phyloP scores from a whole-genome alignment of 2,329 filamentous ascomycete genomes.

The Thermothelomyces thermophilus region DNA sequence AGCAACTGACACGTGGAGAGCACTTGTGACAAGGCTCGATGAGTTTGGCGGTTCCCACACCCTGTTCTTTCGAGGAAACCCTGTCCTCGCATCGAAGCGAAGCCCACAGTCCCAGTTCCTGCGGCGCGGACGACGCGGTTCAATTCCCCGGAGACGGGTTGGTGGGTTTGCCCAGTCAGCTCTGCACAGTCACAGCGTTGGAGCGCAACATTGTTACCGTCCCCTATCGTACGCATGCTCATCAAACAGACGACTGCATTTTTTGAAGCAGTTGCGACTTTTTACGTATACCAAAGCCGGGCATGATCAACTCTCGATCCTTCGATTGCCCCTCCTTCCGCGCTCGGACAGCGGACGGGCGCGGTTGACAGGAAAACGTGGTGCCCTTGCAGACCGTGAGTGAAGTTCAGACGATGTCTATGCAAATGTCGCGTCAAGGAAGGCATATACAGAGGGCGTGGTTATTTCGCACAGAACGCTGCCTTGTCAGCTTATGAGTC shows the following conservation, averaged over 20 bases:
- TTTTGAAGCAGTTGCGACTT: neutral
- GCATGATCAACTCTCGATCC: neutral
- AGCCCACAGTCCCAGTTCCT: slow-evolving; percentile 9
- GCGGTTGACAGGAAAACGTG: slow-evolving; percentile 9
- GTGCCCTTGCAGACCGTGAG: slow-evolving; percentile 9
- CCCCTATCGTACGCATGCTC: slow-evolving; percentile 6
- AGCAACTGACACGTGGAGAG: neutral
- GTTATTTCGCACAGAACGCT: too few species aligned
- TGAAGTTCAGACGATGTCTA: neutral
- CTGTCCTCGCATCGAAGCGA: slow-evolving; percentile 20
- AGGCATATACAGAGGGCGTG: too few species aligned
- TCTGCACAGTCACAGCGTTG: too few species aligned
- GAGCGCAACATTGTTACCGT: neutral
- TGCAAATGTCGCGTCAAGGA: neutral
- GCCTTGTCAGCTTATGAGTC: too few species aligned
- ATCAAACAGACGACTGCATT: slow-evolving; percentile 8
- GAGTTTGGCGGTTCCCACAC: neutral
- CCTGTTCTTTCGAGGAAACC: slow-evolving; percentile 20
- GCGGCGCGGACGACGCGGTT: slow-evolving; percentile 13
- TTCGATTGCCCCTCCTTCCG: neutral
- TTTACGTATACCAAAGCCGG: neutral
- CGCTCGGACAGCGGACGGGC: slow-evolving; percentile 10
- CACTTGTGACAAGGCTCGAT: neutral
- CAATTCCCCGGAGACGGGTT: slow-evolving; percentile 12
- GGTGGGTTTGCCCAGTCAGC: neutral